Evolutionary conservation across 805 yeast genomes (phyloP).

Genomic region (Yarrowia sp.): DNA sequence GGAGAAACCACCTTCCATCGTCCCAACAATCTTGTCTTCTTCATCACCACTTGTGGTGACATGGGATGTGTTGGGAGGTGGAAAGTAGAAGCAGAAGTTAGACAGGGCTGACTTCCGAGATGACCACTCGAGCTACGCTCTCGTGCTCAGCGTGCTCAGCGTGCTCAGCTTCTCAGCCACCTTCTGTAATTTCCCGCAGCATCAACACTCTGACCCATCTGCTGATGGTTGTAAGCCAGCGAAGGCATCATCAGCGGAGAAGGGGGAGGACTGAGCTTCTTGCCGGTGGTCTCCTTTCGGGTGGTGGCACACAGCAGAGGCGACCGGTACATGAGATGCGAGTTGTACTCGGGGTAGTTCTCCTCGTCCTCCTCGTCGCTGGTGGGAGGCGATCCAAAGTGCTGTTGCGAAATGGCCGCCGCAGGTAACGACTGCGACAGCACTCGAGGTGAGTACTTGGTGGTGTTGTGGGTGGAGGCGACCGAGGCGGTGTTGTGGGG

Average conservation of each 20-base stretch:
- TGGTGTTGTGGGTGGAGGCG: not conserved
- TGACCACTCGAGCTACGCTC: too few species aligned
- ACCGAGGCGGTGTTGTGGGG: not conserved
- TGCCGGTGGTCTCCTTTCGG: slow-evolving; percentile 10
- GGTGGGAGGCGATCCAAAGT: slow-evolving; percentile 29
- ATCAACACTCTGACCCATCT: slow-evolving; percentile 33
- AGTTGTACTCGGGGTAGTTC: slow-evolving; percentile 36
- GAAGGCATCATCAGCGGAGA: slow-evolving; percentile 39
- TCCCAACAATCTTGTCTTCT: too few species aligned
- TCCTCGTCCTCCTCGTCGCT: slow-evolving; percentile 30
- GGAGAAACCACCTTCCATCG: too few species aligned
- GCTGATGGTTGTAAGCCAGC: slow-evolving; percentile 33
- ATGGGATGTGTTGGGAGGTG: too few species aligned
- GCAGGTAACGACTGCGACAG: slow-evolving; percentile 32
- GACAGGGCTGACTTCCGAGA: too few species aligned
- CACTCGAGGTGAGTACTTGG: slow-evolving; percentile 3
- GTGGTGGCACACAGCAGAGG: slow-evolving; percentile 30
- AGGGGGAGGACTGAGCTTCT: slow-evolving; percentile 32
- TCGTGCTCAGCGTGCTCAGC: not conserved
- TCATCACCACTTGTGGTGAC: too few species aligned
- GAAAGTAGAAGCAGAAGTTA: too few species aligned
- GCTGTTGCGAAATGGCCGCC: slow-evolving; percentile 19
- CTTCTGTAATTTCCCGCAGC: slow-evolving; percentile 19
- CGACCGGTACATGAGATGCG: slow-evolving; percentile 37
- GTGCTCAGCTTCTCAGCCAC: slow-evolving; percentile 17